phyloP scores from a whole-genome alignment of 345 rosid genomes.

The Angophora floribunda region DNA sequence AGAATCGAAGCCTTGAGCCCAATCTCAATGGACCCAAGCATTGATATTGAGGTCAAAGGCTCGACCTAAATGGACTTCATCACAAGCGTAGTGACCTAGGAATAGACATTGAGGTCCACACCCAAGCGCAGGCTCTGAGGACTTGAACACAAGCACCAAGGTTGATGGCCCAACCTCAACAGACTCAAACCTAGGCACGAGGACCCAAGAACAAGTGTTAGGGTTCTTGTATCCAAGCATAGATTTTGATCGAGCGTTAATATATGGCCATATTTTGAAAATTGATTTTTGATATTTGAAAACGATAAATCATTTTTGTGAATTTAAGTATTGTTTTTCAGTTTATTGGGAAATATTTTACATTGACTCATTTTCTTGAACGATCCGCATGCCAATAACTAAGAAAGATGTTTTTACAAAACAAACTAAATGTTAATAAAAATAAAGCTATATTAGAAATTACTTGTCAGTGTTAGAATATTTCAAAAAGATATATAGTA shows the following conservation, averaged over 20 bases:
- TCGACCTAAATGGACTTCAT: not conserved
- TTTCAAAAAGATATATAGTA: not conserved
- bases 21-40: rapidly evolving
- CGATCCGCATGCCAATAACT: rapidly evolving
- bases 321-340: not conserved
- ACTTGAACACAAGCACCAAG: not conserved
- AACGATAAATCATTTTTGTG: rapidly evolving
- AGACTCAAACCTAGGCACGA: rapidly evolving
- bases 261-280: not conserved
- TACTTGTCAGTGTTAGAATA: not conserved
- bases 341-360: not conserved
- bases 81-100: rapidly evolving
- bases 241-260: rapidly evolving
- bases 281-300: not conserved
- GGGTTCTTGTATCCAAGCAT: not conserved
- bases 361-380: rapidly evolving
- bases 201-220: not conserved
- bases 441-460: not conserved
- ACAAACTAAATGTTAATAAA: not conserved
- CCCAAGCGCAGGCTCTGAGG: not conserved
- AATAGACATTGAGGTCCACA: rapidly evolving
- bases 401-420: not conserved
- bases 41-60: rapidly evolving
- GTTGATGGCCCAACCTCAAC: not conserved
- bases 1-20: not conserved